These are phyloP conservation scores for Aspergillus pseudoterreus DNA, from an alignment of 2,329 filamentous ascomycete genomes.

Conservation along the genomic window DNA sequence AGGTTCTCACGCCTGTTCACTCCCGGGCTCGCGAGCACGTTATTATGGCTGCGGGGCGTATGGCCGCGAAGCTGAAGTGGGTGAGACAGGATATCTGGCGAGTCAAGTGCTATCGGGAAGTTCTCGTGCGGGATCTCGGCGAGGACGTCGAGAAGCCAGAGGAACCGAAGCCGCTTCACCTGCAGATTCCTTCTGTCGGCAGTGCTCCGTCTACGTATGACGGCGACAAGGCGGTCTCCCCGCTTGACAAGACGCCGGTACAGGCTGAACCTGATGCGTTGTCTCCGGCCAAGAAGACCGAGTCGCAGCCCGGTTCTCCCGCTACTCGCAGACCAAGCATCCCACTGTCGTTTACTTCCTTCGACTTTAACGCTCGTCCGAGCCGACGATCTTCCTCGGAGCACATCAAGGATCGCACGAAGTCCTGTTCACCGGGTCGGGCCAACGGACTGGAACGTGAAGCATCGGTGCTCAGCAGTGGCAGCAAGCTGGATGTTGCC, in stretches of 20 bases:
- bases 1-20: constrained; percentile 84
- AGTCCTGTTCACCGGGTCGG: constrained; percentile 22
- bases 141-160: constrained; percentile 55
- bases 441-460: constrained; percentile 31
- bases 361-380: constrained; percentile 22
- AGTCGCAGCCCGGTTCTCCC: constrained; percentile 18
- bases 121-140: constrained; percentile 78
- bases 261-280: constrained; percentile 11
- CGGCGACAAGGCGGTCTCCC: constrained; percentile 10
- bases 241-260: constrained; percentile 9
- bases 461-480: constrained; percentile 36
- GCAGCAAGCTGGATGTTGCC: constrained; percentile 33
- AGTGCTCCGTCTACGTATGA: constrained; percentile 12
- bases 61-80: constrained; percentile 90
- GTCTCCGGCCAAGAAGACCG: constrained; percentile 15
- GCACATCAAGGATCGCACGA: constrained; percentile 24
- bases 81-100: constrained; percentile 91
- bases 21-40: constrained; percentile 84
- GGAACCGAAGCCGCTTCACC: constrained; percentile 17
- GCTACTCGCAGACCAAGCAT: constrained; percentile 31
- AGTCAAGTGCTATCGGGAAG: constrained; percentile 84
- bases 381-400: constrained; percentile 28
- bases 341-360: constrained; percentile 29
- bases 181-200: constrained; percentile 15
- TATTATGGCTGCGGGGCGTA: constrained; percentile 75